A percentile compares a stretch with the other conserved stretches of the same genome.
Conservation (phyloP, 495 filamentous ascomycete genomes). For the Terfezia boudieri region DNA sequence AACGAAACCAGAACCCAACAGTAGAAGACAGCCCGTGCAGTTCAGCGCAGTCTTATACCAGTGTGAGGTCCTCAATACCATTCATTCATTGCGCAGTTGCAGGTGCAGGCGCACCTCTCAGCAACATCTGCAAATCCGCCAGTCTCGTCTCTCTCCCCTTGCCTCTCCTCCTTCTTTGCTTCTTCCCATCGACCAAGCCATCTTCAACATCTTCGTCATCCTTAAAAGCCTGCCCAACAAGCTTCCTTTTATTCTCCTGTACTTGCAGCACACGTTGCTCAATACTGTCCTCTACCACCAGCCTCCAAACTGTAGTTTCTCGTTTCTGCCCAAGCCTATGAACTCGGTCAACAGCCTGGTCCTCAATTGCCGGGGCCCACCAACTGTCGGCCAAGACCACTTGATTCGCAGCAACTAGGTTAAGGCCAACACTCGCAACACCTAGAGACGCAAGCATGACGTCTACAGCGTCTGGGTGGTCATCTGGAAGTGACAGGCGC, state of each 20-base stretch:
- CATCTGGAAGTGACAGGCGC: conserved; percentile 31
- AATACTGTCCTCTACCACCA: conserved; percentile 67
- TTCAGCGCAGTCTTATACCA: too few species aligned
- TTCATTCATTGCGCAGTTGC: background rate
- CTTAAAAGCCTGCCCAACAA: conserved; percentile 56
- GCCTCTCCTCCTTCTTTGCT: conserved; percentile 13
- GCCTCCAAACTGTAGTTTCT: conserved; percentile 53
- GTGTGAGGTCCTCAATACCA: too few species aligned
- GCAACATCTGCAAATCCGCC: conserved; percentile 35
- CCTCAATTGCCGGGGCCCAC: conserved; percentile 90
- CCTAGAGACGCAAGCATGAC: conserved; percentile 65
- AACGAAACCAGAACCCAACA: too few species aligned
- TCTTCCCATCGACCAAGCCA: conserved; percentile 7
- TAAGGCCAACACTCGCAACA: conserved; percentile 73
- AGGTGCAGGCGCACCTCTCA: conserved; percentile 8
- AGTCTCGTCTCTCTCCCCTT: conserved; percentile 30
- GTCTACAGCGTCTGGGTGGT: conserved; percentile 38
- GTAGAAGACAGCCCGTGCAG: too few species aligned
- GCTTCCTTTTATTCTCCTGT: conserved; percentile 56
- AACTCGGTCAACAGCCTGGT: conserved; percentile 80
- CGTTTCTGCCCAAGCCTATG: conserved; percentile 69
- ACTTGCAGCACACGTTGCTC: conserved; percentile 69
- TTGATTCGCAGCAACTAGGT: conserved; percentile 71
- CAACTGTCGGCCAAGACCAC: conserved; percentile 68
- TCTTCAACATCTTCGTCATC: conserved; percentile 21